Base-by-base conservation (phyloP, 495 filamentous ascomycete genomes). In the Annulohypoxylon stygium region DNA sequence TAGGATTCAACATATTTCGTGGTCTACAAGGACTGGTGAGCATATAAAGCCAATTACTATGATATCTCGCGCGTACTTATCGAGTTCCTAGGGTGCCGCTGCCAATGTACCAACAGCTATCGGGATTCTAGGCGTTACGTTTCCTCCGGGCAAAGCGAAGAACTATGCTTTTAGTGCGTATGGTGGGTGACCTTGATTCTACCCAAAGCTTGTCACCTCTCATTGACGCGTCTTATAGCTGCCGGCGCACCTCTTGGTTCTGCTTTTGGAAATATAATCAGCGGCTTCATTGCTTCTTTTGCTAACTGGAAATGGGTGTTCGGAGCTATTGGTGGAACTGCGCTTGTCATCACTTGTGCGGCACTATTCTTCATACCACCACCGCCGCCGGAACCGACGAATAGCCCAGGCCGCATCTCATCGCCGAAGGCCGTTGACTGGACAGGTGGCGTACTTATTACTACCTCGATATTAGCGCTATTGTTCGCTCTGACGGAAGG, bases 21-120 rank as follows among this genome's bases (percentile, higher is more conserved):
- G 93, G 90, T 30, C 86, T 93, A 33, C 84, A 92, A 33, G 92
- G 92, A 0, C 86, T 93, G 75, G 90, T 93, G 34, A 82, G 88
- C 51, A 23, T 61, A 73, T 12, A 11, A 2, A 20, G 6, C 37
- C 72, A 30, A 39, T 16, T 33, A 7, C 36, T 18, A 0, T 4
- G 1, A 54, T 54, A 8, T 59, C 39, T 43, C 36, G 12, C 70
- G 82, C 33, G 9, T 50, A 39, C 63, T 83, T 85, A 65, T 14
- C 33, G 41, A 48, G 1, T 14, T 79, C 85, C 85, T 81, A 90
- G 70, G 92, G 91, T 12, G 82, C 92, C 26, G 91, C 90, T 3
- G 86, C 89, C 6, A 86, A 92, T 69, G 82, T 93, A 11, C 89
- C 89, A 2, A 90, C 88, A 4, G 89, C 89, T 1, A 89, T 91